phyloP scores from a whole-genome alignment of 2,329 filamentous ascomycete species.

The Paecilomyces variotii region DNA sequence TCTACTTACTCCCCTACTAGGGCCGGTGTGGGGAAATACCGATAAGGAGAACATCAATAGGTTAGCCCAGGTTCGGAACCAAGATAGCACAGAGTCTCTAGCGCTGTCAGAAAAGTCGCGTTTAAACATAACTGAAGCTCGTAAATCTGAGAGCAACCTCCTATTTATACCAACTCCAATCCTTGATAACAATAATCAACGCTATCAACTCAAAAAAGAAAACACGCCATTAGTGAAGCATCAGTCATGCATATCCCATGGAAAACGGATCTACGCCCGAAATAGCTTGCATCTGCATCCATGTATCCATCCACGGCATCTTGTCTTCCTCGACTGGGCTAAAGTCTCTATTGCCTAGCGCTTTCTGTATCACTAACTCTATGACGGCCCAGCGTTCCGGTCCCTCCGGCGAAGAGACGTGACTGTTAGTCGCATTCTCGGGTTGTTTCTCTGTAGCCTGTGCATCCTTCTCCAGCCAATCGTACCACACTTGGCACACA shows the following conservation, averaged over 20 bases:
- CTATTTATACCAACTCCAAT: background rate
- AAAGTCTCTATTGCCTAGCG: background rate
- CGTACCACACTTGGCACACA: conserved; percentile 6
- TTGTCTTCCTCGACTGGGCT: conserved; percentile 1
- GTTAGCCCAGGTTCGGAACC: no score
- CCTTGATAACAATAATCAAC: background rate
- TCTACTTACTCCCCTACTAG: no score
- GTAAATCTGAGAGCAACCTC: background rate
- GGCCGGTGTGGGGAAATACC: no score
- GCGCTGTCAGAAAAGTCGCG: no score
- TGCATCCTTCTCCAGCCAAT: conserved; percentile 4
- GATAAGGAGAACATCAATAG: no score
- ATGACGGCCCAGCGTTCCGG: background rate
- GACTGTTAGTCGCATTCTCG: background rate
- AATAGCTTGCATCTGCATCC: conserved; percentile 2
- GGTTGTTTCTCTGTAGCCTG: background rate
- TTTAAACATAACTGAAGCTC: no score
- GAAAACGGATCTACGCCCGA: conserved; percentile 1
- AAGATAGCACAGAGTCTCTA: background rate
- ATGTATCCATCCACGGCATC: conserved; percentile 4
- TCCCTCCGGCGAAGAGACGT: background rate
- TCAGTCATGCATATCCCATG: background rate
- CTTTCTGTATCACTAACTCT: conserved; percentile 1
- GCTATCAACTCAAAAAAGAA: background rate
- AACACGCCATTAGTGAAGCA: background rate